phyloP scores from a whole-genome alignment of 768 basidiomycete species.

The Paxillus rubicundulus region DNA sequence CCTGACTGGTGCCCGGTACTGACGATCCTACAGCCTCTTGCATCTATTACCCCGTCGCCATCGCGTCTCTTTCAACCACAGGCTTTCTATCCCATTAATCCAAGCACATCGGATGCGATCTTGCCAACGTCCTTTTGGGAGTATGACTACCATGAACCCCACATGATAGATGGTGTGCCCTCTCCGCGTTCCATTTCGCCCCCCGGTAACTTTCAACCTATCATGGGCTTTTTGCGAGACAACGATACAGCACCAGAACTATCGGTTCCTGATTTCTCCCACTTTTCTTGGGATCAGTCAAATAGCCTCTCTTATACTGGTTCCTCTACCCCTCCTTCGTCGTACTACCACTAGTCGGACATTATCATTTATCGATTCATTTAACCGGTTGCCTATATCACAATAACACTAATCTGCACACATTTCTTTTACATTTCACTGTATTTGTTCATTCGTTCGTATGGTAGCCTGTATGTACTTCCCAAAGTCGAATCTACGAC shows the following conservation, averaged over 20 bases:
- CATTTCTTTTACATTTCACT: slow-evolving; percentile 10
- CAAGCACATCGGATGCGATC: not conserved
- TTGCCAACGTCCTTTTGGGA: not conserved
- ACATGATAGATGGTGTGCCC: not conserved
- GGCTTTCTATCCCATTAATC: not conserved
- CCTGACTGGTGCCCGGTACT: not conserved
- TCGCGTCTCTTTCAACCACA: slow-evolving; percentile 5
- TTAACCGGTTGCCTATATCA: slow-evolving; percentile 8
- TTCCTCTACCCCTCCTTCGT: not conserved
- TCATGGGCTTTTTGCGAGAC: slow-evolving; percentile 11
- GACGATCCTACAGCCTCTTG: slow-evolving; percentile 7
- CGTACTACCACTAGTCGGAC: slow-evolving; percentile 20
- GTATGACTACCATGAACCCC: slow-evolving; percentile 7
- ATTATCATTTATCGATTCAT: slow-evolving; percentile 28
- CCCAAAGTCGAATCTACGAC: slow-evolving; percentile 5
- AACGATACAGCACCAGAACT: slow-evolving; percentile 4
- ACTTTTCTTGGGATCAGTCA: slow-evolving; percentile 22
- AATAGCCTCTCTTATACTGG: slow-evolving; percentile 9
- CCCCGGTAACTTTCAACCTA: slow-evolving; percentile 10
- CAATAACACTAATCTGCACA: slow-evolving; percentile 17
- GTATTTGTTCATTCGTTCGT: slow-evolving; percentile 14
- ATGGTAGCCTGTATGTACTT: slow-evolving; percentile 10
- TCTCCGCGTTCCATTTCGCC: not conserved
- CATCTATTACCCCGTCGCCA: not conserved
- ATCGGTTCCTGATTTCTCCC: slow-evolving; percentile 14